Percentiles rank a stretch among this genome's conserved stretches.
Evolutionary conservation across 2,329 filamentous ascomycete genomes (phyloP).

Genomic region (Aspergillus puulaauensis): DNA sequence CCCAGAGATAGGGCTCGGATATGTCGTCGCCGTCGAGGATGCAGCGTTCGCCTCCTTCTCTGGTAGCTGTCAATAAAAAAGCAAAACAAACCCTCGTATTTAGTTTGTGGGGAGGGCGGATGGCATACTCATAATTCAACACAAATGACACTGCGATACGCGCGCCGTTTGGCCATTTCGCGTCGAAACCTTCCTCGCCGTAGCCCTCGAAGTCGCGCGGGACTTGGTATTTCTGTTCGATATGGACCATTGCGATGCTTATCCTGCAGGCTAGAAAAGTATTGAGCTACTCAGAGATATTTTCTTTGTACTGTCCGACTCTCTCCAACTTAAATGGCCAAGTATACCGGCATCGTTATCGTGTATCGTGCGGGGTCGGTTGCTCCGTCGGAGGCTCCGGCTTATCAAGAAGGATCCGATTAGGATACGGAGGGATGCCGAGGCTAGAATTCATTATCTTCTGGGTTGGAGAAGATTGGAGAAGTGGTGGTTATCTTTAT

Average conservation of each 20-base stretch:
- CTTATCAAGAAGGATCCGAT: too few relatives aligned
- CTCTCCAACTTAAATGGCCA: background rate
- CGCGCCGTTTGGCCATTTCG: slow-evolving; percentile 9
- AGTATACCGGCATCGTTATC: background rate
- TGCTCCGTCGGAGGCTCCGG: too few relatives aligned
- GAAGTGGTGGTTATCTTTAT: too few relatives aligned
- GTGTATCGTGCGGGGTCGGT: background rate
- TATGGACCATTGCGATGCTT: background rate
- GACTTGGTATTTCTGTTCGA: slow-evolving; percentile 10
- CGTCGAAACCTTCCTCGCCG: slow-evolving; percentile 12
- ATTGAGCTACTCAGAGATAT: too few relatives aligned
- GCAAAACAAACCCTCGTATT: background rate
- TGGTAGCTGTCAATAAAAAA: background rate
- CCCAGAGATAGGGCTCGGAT: slow-evolving; percentile 37
- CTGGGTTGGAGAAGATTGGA: too few relatives aligned
- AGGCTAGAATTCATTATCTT: too few relatives aligned
- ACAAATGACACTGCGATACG: slow-evolving; percentile 10
- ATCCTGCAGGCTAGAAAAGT: too few relatives aligned
- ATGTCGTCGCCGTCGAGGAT: slow-evolving; percentile 22
- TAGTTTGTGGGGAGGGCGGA: background rate
- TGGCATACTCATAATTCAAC: slow-evolving; percentile 3
- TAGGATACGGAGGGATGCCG: too few relatives aligned
- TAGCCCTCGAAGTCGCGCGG: slow-evolving; percentile 9
- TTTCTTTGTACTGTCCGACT: too few relatives aligned
- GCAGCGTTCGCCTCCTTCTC: slow-evolving; percentile 24